Evolutionary conservation across 2,329 filamentous ascomycete species (phyloP).

Genomic region (Aspergillus versicolor): DNA sequence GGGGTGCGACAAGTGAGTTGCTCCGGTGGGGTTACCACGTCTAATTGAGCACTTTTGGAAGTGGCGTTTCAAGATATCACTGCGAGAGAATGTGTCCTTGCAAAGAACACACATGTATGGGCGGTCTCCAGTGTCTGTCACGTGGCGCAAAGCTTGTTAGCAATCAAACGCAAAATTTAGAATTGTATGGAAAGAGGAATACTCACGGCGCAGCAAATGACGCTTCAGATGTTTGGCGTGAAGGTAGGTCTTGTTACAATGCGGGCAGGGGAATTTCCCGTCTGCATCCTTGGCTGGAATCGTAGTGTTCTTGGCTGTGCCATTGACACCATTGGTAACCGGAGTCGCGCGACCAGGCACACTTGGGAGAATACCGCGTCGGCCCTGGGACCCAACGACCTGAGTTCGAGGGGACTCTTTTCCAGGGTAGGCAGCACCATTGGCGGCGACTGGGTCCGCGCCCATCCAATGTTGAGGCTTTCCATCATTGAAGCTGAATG

Average conservation of each 20-base stretch:
- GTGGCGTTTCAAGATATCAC: slow-evolving; percentile 97
- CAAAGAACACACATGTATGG: slow-evolving; percentile 98
- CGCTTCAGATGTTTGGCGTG: slow-evolving; percentile 97
- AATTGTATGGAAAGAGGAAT: not conserved
- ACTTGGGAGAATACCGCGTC: slow-evolving; percentile 86
- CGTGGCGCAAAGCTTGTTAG: slow-evolving; percentile 26
- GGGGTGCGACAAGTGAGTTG: slow-evolving; percentile 90
- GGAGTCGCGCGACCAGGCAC: slow-evolving; percentile 82
- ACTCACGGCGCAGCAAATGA: slow-evolving; percentile 93
- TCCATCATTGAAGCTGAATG: slow-evolving; percentile 59
- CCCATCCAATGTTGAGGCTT: slow-evolving; percentile 53
- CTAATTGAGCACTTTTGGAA: slow-evolving; percentile 99
- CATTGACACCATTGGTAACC: slow-evolving; percentile 60
- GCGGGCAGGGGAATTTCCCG: slow-evolving; percentile 95
- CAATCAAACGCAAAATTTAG: slow-evolving; percentile 1
- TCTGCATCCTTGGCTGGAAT: slow-evolving; percentile 95
- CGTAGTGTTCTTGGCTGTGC: slow-evolving; percentile 71
- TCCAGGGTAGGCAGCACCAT: slow-evolving; percentile 38
- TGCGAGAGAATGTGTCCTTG: slow-evolving; percentile 95
- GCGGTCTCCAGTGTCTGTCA: slow-evolving; percentile 87
- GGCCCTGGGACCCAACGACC: slow-evolving; percentile 91
- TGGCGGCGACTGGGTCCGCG: slow-evolving; percentile 39
- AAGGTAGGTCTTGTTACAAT: slow-evolving; percentile 97
- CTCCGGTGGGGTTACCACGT: slow-evolving; percentile 91
- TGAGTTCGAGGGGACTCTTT: slow-evolving; percentile 62